Evolutionary conservation across 768 basidiomycete species (phyloP), one percentile per base, ranked within the genome.

Genomic region (Crassisporium funariophilum): DNA sequence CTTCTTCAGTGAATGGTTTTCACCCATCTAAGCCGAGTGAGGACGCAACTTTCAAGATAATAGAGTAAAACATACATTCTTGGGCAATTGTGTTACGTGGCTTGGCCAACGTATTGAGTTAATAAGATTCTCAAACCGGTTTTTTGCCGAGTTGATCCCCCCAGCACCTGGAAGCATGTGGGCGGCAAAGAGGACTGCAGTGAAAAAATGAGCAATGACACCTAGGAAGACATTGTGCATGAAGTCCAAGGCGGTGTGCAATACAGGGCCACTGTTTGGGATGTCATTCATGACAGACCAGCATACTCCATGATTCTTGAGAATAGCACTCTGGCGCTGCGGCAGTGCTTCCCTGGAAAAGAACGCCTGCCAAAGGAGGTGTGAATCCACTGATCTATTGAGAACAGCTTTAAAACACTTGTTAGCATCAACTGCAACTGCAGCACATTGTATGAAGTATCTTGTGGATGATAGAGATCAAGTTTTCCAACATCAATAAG

Each of bases 211-310:
- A 10, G 39, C 29, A 34, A 61, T 53, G n/a, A 63, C 36, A 49
- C 65, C 62, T 16, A 64, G 52, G 46, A 60, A 66, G 4, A 66
- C 38, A 31, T 57, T 57, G 41, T 65, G 66, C 64, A 67, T 65
- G 47, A 68, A 65, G 41, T 68, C 64, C 1, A 67, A 50, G 0
- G 54, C 50, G 0, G 59, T 58, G 40, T 59, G 39, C 7, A 23
- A 38, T 4, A 47, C 37, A 4, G 66, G 67, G 2, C 46, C 45
- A 65, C 66, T 68, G 13, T 57, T 54, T 5, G 62, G 49, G 29
- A 68, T 46, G 4, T 40, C 5, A 34, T 68, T 60, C 12, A 68
- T 41, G 7, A 49, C 41, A 7, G 57, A 52, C 46, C 48, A 64
- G 4, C 54, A 45, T 20, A 59, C 46, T 17, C 64, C 62, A 36